Conservation (phyloP, 164 flowering plant species). For the Nymphaea colorata region DNA sequence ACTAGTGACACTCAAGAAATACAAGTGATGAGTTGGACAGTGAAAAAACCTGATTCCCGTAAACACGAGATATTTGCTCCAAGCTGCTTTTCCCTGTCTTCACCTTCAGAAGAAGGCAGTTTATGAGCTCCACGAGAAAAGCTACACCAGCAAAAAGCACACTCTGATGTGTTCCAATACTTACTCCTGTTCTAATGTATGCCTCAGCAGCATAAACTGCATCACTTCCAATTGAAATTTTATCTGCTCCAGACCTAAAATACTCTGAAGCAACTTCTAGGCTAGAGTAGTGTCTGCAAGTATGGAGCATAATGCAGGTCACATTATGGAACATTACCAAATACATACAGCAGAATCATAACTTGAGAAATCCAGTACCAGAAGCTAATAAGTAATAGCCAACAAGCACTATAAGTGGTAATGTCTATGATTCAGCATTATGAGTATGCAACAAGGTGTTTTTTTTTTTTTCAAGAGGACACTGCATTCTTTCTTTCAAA, state of each 20-base stretch:
- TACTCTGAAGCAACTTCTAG: conserved; percentile 97
- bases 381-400: not conserved
- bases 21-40: not conserved
- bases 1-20: not conserved
- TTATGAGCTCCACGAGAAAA: not conserved
- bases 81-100: conserved; percentile 84
- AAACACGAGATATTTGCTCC: conserved; percentile 89
- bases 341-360: not conserved
- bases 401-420: too few species aligned
- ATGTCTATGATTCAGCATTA: not conserved
- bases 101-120: conserved; percentile 29
- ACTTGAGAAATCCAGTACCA: not conserved
- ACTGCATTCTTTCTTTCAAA: too few species aligned
- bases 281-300: conserved; percentile 69
- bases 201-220: conserved; percentile 96
- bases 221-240: conserved; percentile 95
- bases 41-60: conserved; percentile 80
- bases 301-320: too few species aligned
- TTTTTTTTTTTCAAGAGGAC: too few species aligned
- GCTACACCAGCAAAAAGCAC: not conserved
- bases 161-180: conserved; percentile 4
- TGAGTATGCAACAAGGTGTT: not conserved
- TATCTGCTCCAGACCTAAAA: conserved; percentile 98
- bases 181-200: conserved; percentile 69
- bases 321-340: not conserved